Evolutionary conservation across 768 basidiomycete species (phyloP).

Genomic region (Leccinum disarticulatum): DNA sequence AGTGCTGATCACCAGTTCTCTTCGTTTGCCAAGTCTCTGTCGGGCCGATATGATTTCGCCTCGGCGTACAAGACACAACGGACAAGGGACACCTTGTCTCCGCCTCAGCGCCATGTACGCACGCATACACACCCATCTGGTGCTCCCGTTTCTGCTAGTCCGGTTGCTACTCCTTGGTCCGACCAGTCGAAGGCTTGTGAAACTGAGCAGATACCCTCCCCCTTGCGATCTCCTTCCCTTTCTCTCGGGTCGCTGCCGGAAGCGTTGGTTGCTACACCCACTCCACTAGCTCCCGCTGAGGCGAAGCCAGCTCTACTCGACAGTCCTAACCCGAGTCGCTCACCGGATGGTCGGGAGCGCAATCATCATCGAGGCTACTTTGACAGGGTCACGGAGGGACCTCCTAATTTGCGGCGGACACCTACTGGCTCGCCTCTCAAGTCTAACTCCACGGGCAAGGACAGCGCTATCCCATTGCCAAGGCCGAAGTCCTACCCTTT

Average conservation of each 20-base stretch:
- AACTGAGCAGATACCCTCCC: background rate
- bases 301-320: slow-evolving; percentile 2
- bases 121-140: slow-evolving; percentile 50
- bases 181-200: slow-evolving; percentile 3
- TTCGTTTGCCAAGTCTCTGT: slow-evolving; percentile 39
- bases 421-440: slow-evolving; percentile 47
- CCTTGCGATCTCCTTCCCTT: slow-evolving; percentile 3
- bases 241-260: slow-evolving; percentile 29
- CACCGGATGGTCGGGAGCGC: slow-evolving; percentile 29
- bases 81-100: slow-evolving; percentile 9
- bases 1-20: slow-evolving; percentile 26
- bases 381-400: slow-evolving; percentile 38
- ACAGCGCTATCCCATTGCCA: slow-evolving; percentile 22
- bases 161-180: slow-evolving; percentile 43
- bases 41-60: slow-evolving; percentile 59
- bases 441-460: slow-evolving; percentile 22
- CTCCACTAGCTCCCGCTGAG: slow-evolving; percentile 12
- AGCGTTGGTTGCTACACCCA: slow-evolving; percentile 8
- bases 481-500: slow-evolving; percentile 41
- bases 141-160: slow-evolving; percentile 36
- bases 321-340: slow-evolving; percentile 12
- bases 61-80: slow-evolving; percentile 46
- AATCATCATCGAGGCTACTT: slow-evolving; percentile 63
- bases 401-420: slow-evolving; percentile 41
- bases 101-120: slow-evolving; percentile 32